Evolutionary conservation across 805 yeast species (phyloP).

Genomic region (Yamadazyma kitorensis): DNA sequence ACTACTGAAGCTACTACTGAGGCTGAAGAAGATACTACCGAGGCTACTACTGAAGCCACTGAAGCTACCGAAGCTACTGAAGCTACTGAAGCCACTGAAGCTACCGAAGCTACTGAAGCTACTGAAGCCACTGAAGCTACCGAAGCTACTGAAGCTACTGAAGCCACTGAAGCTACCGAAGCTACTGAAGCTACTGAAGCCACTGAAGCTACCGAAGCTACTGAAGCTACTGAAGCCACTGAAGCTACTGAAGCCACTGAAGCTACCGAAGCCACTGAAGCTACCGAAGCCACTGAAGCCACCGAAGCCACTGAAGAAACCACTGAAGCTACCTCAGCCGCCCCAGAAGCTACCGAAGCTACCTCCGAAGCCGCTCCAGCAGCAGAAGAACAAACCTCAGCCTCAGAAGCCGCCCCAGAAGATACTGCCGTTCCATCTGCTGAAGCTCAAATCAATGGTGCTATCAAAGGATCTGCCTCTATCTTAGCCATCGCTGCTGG

Average conservation of each 20-base stretch:
- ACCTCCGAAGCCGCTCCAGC: slow-evolving; percentile 6
- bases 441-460: slow-evolving; percentile 10
- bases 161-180: slow-evolving; percentile 7
- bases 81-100: slow-evolving; percentile 3
- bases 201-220: slow-evolving; percentile 4
- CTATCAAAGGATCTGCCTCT: slow-evolving; percentile 9
- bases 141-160: slow-evolving; percentile 4
- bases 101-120: slow-evolving; percentile 4
- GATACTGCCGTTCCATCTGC: slow-evolving; percentile 8
- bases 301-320: slow-evolving; percentile 1
- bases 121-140: slow-evolving; percentile 6
- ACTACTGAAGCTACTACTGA: slow-evolving; percentile 4
- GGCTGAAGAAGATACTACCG: slow-evolving; percentile 3
- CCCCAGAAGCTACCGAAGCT: slow-evolving; percentile 2
- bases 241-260: slow-evolving; percentile 4
- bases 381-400: slow-evolving; percentile 3
- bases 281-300: slow-evolving; percentile 5
- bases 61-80: slow-evolving; percentile 1
- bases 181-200: slow-evolving; percentile 5
- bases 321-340: slow-evolving; percentile 3
- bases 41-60: slow-evolving; percentile 12
- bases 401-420: slow-evolving; percentile 6
- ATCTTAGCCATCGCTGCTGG: slow-evolving; percentile 12
- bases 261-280: slow-evolving; percentile 4
- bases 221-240: slow-evolving; percentile 3